Evolutionary conservation across 129 eudicot species (phyloP).

Genomic region (Ambrosia trifida): DNA sequence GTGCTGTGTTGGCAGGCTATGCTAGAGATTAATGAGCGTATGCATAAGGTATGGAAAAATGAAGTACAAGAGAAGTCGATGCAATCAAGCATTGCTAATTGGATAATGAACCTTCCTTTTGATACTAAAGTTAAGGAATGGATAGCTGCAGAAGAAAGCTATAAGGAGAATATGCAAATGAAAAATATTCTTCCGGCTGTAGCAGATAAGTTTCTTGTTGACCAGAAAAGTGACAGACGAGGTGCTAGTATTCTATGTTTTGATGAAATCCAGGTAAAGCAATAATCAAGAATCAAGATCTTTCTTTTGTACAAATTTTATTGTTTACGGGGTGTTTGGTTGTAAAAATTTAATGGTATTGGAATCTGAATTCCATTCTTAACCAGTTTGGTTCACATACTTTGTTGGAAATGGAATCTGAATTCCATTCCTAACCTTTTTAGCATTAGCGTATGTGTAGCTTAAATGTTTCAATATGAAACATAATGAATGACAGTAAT

Average conservation of each 20-base stretch:
- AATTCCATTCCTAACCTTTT: not conserved
- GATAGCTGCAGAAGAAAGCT: constrained; percentile 90
- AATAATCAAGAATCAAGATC: not conserved
- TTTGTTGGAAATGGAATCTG: not conserved
- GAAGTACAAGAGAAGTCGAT: constrained; percentile 69
- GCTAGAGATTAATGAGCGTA: constrained; percentile 84
- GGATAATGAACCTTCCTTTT: constrained; percentile 88
- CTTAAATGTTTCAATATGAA: not conserved
- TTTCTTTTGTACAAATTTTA: constrained; percentile 1
- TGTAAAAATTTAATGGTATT: not conserved
- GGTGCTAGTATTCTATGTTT: constrained; percentile 93
- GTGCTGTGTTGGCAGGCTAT: constrained; percentile 65
- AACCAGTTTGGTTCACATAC: not conserved
- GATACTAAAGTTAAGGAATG: constrained; percentile 88
- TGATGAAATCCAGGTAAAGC: constrained; percentile 86
- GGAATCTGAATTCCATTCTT: not conserved
- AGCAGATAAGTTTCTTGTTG: constrained; percentile 87
- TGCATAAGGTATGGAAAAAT: constrained; percentile 89
- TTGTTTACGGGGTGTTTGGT: not conserved
- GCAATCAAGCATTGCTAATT: constrained; percentile 72
- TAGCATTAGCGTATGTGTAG: not conserved
- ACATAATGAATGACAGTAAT: constrained; percentile 11
- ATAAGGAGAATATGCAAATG: constrained; percentile 76
- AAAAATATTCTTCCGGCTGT: constrained; percentile 96
- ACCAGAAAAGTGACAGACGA: constrained; percentile 45